Evolutionary conservation across 805 yeast species (phyloP).

Genomic region (Lipomyces spencermartinsiae): DNA sequence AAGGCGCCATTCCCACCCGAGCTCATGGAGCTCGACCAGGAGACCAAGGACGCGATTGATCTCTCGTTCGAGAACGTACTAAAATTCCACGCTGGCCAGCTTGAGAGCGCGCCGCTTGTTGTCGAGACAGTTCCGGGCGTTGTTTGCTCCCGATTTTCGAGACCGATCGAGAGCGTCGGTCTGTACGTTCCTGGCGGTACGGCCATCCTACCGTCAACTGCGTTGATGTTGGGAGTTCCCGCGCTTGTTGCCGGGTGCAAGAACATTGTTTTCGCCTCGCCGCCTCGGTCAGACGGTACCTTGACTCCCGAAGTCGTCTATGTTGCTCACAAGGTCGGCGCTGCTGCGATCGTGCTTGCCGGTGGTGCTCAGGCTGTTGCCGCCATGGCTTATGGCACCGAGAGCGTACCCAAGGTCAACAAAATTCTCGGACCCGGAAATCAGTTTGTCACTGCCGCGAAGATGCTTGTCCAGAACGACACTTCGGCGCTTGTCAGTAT

Average conservation of each 20-base stretch:
- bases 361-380: constrained; percentile 99
- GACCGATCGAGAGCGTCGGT: constrained; percentile 94
- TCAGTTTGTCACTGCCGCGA: constrained; percentile 99
- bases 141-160: constrained; percentile 88
- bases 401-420: constrained; percentile 88
- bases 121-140: constrained; percentile 97
- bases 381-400: constrained; percentile 98
- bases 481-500: constrained; percentile 93
- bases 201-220: constrained; percentile 96
- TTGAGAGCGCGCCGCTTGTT: constrained; percentile 69
- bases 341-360: constrained; percentile 85
- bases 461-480: constrained; percentile 96
- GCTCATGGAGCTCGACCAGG: constrained; percentile 72
- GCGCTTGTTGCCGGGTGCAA: constrained; percentile 97
- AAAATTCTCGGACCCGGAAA: constrained; percentile 99
- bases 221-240: constrained; percentile 97
- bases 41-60: constrained; percentile 84
- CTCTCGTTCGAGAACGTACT: constrained; percentile 86
- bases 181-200: constrained; percentile 98
- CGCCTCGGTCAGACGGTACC: constrained; percentile 92
- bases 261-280: constrained; percentile 91
- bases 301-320: constrained; percentile 97
- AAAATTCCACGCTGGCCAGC: constrained; percentile 93
- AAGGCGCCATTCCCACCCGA: constrained; percentile 86
- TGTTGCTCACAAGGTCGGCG: constrained; percentile 96